Evolutionary conservation across 352 stramenopile genomes (phyloP).

Genomic region (Globisporangium cystogenes): DNA sequence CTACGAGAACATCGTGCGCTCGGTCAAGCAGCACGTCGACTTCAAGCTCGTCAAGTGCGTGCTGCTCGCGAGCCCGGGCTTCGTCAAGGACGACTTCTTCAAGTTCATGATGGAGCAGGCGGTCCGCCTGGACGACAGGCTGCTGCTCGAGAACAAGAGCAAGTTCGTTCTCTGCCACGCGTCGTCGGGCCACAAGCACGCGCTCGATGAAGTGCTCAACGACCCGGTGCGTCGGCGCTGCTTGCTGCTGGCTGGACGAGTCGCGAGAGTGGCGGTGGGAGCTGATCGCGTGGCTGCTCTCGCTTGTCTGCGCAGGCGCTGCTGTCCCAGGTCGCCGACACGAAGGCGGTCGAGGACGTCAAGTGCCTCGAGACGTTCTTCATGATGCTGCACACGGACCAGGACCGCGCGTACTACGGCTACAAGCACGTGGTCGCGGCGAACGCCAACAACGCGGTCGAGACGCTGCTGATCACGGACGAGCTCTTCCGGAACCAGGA

Average conservation of each 20-base stretch:
- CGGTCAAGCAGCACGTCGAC: slow-evolving; percentile 94
- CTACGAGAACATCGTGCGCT: slow-evolving; percentile 95
- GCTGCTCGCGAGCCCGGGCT: slow-evolving; percentile 94
- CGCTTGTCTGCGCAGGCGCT: slow-evolving; percentile 36
- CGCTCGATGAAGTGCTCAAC: slow-evolving; percentile 96
- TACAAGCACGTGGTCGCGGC: slow-evolving; percentile 92
- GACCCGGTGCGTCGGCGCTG: slow-evolving; percentile 49
- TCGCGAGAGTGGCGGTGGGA: too few species aligned
- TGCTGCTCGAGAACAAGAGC: slow-evolving; percentile 94
- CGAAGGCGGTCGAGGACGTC: slow-evolving; percentile 92
- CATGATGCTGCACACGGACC: slow-evolving; percentile 93
- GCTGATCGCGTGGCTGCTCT: too few species aligned
- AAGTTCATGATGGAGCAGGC: slow-evolving; percentile 93
- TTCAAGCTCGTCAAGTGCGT: slow-evolving; percentile 97
- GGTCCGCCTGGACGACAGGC: slow-evolving; percentile 91
- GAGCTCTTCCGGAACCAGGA: slow-evolving; percentile 92
- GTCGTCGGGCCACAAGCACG: slow-evolving; percentile 96
- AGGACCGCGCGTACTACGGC: slow-evolving; percentile 96
- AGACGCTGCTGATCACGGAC: slow-evolving; percentile 95
- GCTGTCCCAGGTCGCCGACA: slow-evolving; percentile 92
- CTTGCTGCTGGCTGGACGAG: too few species aligned
- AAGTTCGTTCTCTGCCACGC: slow-evolving; percentile 96
- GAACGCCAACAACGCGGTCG: slow-evolving; percentile 92
- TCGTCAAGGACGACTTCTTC: slow-evolving; percentile 98
- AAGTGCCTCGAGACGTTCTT: slow-evolving; percentile 94